Base-by-base conservation (phyloP, 306 rosid species). In the Arachis stenosperma region DNA sequence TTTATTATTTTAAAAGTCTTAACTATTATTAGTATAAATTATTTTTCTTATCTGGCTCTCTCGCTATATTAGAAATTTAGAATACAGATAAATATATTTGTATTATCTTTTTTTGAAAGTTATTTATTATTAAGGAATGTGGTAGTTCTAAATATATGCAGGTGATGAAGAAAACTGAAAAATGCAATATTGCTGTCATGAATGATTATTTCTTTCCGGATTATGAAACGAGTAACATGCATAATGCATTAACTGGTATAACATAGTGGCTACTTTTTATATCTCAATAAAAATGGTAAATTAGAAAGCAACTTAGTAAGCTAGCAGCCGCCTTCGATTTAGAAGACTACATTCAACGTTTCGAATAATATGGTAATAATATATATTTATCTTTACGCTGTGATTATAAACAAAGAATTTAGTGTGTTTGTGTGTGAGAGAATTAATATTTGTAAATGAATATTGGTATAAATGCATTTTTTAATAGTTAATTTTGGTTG, bases 271-370 rank as follows among this genome's bases (percentile, higher is more conserved):
- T 27, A 9, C 27, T 22, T 58, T 29, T 58, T 58, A n/a, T 9
- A 30, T 58, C 63, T 58, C 41, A 58, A 10, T 58, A 4, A 58
- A 9, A 10, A 30, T 58, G 63, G 7, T 58, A 9, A 58, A 30
- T 29, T 58, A 9, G 10, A 58, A 41, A 11, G 11, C 2, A 6
- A 8, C 14, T 39, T 27, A 9, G 11, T 65, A 29, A 29, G 27
- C 36, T 17, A 8, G 58, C 5, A 30, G 73, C 43, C 13, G 60
- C 40, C 46, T 43, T 59, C 43, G 15, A 40, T 5, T 9, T 3
- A 40, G 61, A n/a, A 8, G 64, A 52, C 64, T 39, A 4, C 55
- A 63, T 74, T 52, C 71, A 51, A 12, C 55, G 17, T 12, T 51
- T 12, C 6, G 7, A 51, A 51, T 44, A 44, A 12, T 51, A 17